These are phyloP conservation scores for Mucor circinelloides DNA, from an alignment of 371 early-diverging fungal genomes.

Conservation along the genomic window DNA sequence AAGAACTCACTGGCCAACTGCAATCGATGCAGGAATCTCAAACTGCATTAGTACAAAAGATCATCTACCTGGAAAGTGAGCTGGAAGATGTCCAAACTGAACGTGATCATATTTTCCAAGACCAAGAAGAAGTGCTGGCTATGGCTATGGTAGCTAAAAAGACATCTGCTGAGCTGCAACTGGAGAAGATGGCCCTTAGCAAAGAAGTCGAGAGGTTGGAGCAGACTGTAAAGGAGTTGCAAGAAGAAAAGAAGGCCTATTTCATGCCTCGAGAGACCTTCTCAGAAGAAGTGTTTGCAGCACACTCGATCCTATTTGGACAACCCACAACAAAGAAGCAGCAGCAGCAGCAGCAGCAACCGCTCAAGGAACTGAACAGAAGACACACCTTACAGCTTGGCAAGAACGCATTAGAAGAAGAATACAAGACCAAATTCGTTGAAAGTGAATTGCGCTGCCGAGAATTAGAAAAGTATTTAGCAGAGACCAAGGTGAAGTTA, in stretches of 20 bases:
- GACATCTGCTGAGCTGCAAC: slow-evolving; percentile 40
- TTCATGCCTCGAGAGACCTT: slow-evolving; percentile 45
- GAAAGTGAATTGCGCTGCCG: slow-evolving; percentile 53
- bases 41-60: slow-evolving; percentile 20
- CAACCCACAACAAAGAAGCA: background rate
- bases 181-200: slow-evolving; percentile 38
- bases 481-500: slow-evolving; percentile 50
- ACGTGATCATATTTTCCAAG: slow-evolving; percentile 38
- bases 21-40: slow-evolving; percentile 22
- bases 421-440: slow-evolving; percentile 40
- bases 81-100: slow-evolving; percentile 32
- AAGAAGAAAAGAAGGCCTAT: slow-evolving; percentile 45
- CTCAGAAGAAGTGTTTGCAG: slow-evolving; percentile 53
- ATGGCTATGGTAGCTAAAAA: slow-evolving; percentile 44
- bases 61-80: slow-evolving; percentile 28
- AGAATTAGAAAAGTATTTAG: slow-evolving; percentile 51
- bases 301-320: slow-evolving; percentile 41
- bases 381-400: slow-evolving; percentile 28
- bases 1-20: slow-evolving; percentile 30
- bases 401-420: slow-evolving; percentile 9
- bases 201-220: slow-evolving; percentile 39
- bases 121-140: slow-evolving; percentile 39
- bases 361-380: slow-evolving; percentile 1
- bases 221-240: slow-evolving; percentile 26
- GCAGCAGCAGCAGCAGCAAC: slow-evolving; percentile 7